Percentiles rank a stretch among this genome's conserved stretches.
phyloP scores from a whole-genome alignment of 1,284 basidiomycete species.

The Apiotrichum siamense region DNA sequence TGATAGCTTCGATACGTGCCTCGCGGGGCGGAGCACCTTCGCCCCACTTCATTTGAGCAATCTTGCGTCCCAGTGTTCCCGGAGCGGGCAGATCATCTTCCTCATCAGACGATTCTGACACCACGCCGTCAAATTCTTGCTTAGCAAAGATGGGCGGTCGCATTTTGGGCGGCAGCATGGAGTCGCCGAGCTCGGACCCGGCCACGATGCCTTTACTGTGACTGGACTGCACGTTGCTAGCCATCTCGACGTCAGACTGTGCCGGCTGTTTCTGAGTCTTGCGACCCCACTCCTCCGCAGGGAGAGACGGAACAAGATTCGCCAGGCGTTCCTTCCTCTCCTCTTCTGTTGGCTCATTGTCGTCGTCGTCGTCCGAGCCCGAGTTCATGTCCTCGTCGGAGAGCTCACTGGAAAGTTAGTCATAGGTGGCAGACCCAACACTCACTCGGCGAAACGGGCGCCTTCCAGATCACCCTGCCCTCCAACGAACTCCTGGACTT shows the following conservation, averaged over 20 bases:
- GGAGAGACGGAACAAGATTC: constrained; percentile 45
- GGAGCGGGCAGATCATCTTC: constrained; percentile 39
- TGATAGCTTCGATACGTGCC: constrained; percentile 35
- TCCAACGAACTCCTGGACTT: constrained; percentile 79
- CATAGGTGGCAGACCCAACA: constrained; percentile 5
- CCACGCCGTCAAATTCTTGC: constrained; percentile 67
- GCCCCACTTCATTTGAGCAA: constrained; percentile 36
- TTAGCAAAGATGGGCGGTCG: constrained; percentile 70
- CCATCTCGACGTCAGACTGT: constrained; percentile 2
- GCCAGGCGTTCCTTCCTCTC: constrained; percentile 37
- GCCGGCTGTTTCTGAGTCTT: constrained; percentile 9
- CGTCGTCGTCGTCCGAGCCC: constrained; percentile 30
- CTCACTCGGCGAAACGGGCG: constrained; percentile 79
- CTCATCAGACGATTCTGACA: constrained; percentile 66
- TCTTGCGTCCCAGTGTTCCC: constrained; percentile 34
- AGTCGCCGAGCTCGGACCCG: constrained; percentile 7
- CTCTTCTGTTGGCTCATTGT: constrained; percentile 29
- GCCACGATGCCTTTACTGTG: constrained; percentile 6
- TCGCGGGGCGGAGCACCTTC: constrained; percentile 8
- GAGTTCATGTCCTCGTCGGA: constrained; percentile 49
- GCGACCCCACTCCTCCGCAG: constrained; percentile 48
- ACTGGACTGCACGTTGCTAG: background rate
- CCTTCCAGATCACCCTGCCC: constrained; percentile 80
- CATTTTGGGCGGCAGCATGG: constrained; percentile 48
- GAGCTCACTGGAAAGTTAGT: constrained; percentile 30